A percentile compares a stretch with the other conserved stretches of the same genome.
These are phyloP conservation scores for Lepidium didymum DNA, from an alignment of 345 rosid genomes.

Conservation along the genomic window DNA sequence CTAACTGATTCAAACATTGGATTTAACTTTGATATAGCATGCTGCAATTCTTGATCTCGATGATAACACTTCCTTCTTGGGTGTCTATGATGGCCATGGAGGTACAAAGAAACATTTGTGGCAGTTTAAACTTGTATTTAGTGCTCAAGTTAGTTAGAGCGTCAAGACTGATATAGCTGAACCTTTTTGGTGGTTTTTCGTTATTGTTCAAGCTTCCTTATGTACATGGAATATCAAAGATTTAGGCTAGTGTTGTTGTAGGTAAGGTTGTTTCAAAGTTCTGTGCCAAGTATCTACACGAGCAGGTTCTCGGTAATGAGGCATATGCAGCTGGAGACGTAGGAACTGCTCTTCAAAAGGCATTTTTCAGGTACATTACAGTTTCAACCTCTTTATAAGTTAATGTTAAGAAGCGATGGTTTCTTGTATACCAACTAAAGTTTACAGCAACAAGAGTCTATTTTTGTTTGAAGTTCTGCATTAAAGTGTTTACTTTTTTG, in stretches of 20 bases:
- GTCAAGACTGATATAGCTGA: not conserved
- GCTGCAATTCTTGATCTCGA: constrained; percentile 81
- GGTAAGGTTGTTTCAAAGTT: constrained; percentile 95
- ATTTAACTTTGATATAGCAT: constrained; percentile 49
- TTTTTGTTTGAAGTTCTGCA: not conserved
- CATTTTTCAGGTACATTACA: constrained; percentile 63
- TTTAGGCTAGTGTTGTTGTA: constrained; percentile 26
- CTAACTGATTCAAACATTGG: not conserved
- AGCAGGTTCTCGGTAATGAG: constrained; percentile 64
- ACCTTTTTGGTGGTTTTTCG: not conserved
- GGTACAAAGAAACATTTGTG: constrained; percentile 37
- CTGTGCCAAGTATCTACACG: constrained; percentile 88
- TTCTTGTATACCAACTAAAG: not conserved
- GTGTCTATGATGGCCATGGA: constrained; percentile 99
- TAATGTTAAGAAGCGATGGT: not conserved
- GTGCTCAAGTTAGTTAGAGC: not conserved
- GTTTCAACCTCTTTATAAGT: not conserved
- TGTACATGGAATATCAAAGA: not conserved
- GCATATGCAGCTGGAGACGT: constrained; percentile 71
- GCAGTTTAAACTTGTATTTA: not conserved
- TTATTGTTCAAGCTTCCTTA: not conserved
- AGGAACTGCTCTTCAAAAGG: constrained; percentile 59
- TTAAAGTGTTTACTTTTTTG: not conserved
- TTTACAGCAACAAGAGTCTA: not conserved
- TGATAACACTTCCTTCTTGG: constrained; percentile 79